Evolutionary conservation across 1,284 basidiomycete genomes (phyloP).

Genomic region (Hypsizygus ulmarius): DNA sequence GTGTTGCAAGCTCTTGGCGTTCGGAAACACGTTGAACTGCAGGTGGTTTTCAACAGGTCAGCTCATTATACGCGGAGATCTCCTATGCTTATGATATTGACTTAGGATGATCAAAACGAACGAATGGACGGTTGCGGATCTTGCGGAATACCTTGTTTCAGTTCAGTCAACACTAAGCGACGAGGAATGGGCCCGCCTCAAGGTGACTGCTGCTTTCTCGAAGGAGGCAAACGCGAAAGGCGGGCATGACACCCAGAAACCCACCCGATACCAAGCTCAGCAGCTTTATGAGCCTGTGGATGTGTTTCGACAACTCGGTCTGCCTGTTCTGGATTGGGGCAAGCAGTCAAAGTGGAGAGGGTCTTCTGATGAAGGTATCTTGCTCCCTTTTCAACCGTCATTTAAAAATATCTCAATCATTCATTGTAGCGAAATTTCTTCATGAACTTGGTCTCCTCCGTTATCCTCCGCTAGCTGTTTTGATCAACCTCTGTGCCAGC

Average conservation of each 20-base stretch:
- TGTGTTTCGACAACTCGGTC: slow-evolving; percentile 66
- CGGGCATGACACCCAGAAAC: slow-evolving; percentile 31
- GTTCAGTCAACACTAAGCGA: slow-evolving; percentile 69
- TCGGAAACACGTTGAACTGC: slow-evolving; percentile 88
- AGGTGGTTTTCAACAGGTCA: slow-evolving; percentile 82
- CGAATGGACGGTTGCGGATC: slow-evolving; percentile 75
- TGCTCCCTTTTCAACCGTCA: not conserved
- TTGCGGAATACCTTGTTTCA: slow-evolving; percentile 89
- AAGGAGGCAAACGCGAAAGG: slow-evolving; percentile 46
- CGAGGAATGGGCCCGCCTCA: slow-evolving; percentile 73
- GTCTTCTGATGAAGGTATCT: slow-evolving; percentile 79
- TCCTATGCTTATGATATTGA: slow-evolving; percentile 9
- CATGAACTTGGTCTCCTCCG: slow-evolving; percentile 77
- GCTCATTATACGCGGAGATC: slow-evolving; percentile 15
- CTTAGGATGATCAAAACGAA: slow-evolving; percentile 83
- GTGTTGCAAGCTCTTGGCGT: slow-evolving; percentile 81
- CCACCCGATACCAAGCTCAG: slow-evolving; percentile 55
- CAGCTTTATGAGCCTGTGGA: slow-evolving; percentile 86
- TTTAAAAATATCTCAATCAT: not conserved
- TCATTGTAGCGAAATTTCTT: slow-evolving; percentile 72
- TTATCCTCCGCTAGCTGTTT: slow-evolving; percentile 65
- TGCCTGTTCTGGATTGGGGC: slow-evolving; percentile 91
- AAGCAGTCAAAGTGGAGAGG: slow-evolving; percentile 72
- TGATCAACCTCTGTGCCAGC: slow-evolving; percentile 69
- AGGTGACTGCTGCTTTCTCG: slow-evolving; percentile 80